Evolutionary conservation across 2,329 filamentous ascomycete species (phyloP), one percentile per base, ranked within the genome.

Genomic region (Ceratocystis cubensis): DNA sequence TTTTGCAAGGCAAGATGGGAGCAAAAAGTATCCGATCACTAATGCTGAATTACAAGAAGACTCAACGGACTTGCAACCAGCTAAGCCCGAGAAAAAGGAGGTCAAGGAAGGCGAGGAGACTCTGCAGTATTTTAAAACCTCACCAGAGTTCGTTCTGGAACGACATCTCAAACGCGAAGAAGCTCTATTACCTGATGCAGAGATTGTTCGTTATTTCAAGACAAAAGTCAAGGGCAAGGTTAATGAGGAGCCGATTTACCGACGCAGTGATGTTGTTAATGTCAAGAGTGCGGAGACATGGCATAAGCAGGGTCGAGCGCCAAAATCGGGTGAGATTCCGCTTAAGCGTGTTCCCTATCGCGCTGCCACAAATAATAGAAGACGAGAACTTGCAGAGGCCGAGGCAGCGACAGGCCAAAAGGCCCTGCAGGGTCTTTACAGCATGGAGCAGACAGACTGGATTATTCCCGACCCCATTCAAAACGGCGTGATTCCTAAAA

Each of bases 271-370:
- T 70, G 85, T 97, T 0, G 84, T 92, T 1, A 81, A 83, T 48
- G 96, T 95, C 74, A 92, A 96, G 75, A 95, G 90, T 33, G 88
- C 89, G 1, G 94, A 99, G 74, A 96, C 90, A 1, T 99, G 94
- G 94, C 94, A 97, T 74, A 96, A 96, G 74, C 93, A 96, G 78
- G 94, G 94, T 0, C 84, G 93, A 10, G 87, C 86, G 30, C 85
- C 94, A 2, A 81, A 83, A 30, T 73, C 80, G 0, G 91, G 89
- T 2, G 85, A 88, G 70, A 77, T 84, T 62, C 89, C 94, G 0
- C 76, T 96, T 68, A 99, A 99, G 74, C 82, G 84, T 53, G 94
- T 96, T 0, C 91, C 93, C 0, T 91, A 94, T 73, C 88, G 94
- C 53, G 94, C 91, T 17, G 93, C 96, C 2, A 99, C 94, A 0